Conservation (phyloP, 2,329 filamentous ascomycete species). For the Triangularia verruculosa region DNA sequence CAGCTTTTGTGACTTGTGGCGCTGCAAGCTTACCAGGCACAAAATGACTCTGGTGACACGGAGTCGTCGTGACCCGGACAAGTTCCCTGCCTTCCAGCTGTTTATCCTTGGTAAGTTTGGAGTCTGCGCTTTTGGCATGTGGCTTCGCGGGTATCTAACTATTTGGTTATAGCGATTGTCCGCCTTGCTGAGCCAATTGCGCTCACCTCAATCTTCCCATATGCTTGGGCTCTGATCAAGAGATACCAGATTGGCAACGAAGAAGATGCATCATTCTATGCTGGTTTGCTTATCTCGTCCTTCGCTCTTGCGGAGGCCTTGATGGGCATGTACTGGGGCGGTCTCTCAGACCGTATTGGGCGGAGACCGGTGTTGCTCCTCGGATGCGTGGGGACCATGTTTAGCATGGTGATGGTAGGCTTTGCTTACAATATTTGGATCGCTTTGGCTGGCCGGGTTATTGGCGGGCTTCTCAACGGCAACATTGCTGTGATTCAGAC, state of each 20-base stretch:
- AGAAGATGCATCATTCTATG: slow-evolving; percentile 80
- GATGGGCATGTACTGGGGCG: slow-evolving; percentile 87
- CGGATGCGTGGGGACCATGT: slow-evolving; percentile 77
- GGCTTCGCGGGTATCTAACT: slow-evolving; percentile 3
- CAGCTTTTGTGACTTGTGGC: not conserved
- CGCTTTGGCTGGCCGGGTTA: slow-evolving; percentile 69
- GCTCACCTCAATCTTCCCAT: slow-evolving; percentile 89
- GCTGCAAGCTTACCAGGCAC: slow-evolving; percentile 27
- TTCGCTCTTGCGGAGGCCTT: slow-evolving; percentile 79
- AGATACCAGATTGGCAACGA: slow-evolving; percentile 69
- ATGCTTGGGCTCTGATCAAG: slow-evolving; percentile 81
- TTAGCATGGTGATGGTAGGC: slow-evolving; percentile 79
- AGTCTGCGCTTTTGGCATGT: not conserved
- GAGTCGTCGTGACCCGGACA: slow-evolving; percentile 60
- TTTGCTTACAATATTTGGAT: slow-evolving; percentile 81
- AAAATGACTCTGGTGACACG: slow-evolving; percentile 53
- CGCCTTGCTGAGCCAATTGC: slow-evolving; percentile 90
- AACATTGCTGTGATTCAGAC: slow-evolving; percentile 91
- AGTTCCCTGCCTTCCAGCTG: slow-evolving; percentile 78
- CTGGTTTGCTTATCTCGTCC: slow-evolving; percentile 81
- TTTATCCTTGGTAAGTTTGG: slow-evolving; percentile 71
- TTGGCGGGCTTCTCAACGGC: slow-evolving; percentile 83
- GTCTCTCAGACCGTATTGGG: slow-evolving; percentile 75
- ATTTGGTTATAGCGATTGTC: slow-evolving; percentile 66
- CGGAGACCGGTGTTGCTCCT: slow-evolving; percentile 81